Conservation (phyloP, 768 basidiomycete species). For the Trametes elegans region DNA sequence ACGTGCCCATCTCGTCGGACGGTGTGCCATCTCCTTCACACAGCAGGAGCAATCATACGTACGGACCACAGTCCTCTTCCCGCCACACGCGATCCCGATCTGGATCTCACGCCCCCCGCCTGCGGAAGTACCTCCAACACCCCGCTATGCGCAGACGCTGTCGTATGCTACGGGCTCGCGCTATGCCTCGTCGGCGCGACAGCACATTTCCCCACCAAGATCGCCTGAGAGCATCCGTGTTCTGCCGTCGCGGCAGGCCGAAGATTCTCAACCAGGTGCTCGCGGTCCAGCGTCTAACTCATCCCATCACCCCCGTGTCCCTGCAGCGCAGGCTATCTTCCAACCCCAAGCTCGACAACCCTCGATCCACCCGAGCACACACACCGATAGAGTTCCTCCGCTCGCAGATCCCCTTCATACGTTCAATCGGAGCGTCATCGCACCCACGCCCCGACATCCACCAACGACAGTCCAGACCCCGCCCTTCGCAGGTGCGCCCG, state of each 20-base stretch:
- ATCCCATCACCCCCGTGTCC: conserved; percentile 10
- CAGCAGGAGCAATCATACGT: conserved; percentile 9
- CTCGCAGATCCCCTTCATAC: conserved; percentile 18
- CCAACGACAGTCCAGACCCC: conserved; percentile 25
- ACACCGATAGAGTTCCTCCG: conserved; percentile 18
- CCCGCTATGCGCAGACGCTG: conserved; percentile 26
- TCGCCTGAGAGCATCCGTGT: conserved; percentile 31
- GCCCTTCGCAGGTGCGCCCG: conserved; percentile 18
- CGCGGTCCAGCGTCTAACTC: conserved; percentile 16
- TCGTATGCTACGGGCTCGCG: conserved; percentile 26
- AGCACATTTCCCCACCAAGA: conserved; percentile 22
- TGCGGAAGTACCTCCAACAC: not conserved
- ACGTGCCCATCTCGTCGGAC: conserved; percentile 57
- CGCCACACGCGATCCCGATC: conserved; percentile 20
- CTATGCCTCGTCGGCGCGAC: conserved; percentile 12
- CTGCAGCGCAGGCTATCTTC: conserved; percentile 15
- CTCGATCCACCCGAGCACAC: conserved; percentile 12
- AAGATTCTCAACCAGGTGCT: conserved; percentile 11
- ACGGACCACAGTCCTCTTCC: conserved; percentile 9
- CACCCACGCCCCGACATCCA: conserved; percentile 32
- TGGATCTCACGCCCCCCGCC: conserved; percentile 15
- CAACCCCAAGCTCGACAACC: conserved; percentile 12
- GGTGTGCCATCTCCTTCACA: conserved; percentile 3
- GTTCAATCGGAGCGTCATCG: conserved; percentile 12
- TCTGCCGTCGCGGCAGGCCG: conserved; percentile 27